Conservation (phyloP, 495 filamentous ascomycete species). For the Trichoderma asperelloides region DNA sequence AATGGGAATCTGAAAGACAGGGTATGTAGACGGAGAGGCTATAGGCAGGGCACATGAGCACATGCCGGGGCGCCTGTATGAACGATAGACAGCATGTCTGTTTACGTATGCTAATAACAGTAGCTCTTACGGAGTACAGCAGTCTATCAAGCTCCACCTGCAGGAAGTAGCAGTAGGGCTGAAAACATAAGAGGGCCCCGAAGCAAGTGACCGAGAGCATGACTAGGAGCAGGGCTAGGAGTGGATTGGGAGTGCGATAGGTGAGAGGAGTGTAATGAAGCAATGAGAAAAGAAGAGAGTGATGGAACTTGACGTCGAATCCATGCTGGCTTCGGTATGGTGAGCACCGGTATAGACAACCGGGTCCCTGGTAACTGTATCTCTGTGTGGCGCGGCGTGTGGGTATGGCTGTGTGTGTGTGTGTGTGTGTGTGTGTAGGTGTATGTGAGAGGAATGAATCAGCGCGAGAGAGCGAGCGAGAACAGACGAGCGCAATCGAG, state of each 20-base stretch:
- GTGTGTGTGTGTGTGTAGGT: neutral
- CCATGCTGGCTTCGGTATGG: neutral
- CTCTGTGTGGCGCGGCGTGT: neutral
- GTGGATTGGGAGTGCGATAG: neutral
- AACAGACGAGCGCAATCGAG: neutral
- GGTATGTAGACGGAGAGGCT: too few species aligned
- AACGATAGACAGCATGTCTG: neutral
- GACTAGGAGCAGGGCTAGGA: neutral
- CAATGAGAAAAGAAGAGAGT: neutral
- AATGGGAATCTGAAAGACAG: neutral
- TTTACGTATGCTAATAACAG: neutral
- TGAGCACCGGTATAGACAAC: neutral
- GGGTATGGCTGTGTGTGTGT: too few species aligned
- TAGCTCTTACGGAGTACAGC: neutral
- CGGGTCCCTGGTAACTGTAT: neutral
- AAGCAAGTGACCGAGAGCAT: neutral
- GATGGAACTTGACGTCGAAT: neutral
- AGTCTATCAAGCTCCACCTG: neutral
- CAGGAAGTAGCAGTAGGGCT: neutral
- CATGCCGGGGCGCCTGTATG: neutral
- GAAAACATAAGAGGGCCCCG: neutral
- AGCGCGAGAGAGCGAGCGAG: neutral
- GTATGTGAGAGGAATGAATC: neutral
- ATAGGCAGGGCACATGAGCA: constrained; percentile 3
- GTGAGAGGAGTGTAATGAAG: neutral